A percentile compares a stretch with the other conserved stretches of the same genome.
Evolutionary conservation across 306 rosid species (phyloP).

Genomic region (Prunus davidiana): DNA sequence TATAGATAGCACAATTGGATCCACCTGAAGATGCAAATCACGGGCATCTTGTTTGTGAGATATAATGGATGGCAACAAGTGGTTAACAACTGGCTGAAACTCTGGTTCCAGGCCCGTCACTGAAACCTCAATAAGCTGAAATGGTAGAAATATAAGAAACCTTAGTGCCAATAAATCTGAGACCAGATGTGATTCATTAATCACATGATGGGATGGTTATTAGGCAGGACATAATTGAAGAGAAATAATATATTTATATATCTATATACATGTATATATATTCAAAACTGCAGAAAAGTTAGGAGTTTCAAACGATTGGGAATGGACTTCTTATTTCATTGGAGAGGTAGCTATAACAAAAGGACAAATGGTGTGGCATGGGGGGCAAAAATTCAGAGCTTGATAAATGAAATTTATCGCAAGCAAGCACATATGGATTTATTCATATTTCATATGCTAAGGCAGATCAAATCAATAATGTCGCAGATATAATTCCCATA

Average conservation of each 20-base stretch:
- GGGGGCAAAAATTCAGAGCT: background rate
- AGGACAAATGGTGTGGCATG: background rate
- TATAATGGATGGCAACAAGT: conserved; percentile 71
- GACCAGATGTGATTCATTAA: background rate
- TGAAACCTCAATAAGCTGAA: conserved; percentile 80
- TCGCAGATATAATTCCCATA: conserved; percentile 11
- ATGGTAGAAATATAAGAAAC: conserved; percentile 19
- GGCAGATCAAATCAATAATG: background rate
- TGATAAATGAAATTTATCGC: background rate
- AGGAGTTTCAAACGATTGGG: background rate
- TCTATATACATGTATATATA: background rate
- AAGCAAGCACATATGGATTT: background rate
- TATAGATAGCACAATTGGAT: conserved; percentile 17
- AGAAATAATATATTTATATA: background rate
- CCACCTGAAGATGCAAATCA: conserved; percentile 91
- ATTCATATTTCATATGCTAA: background rate
- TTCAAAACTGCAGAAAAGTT: background rate
- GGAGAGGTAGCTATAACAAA: background rate
- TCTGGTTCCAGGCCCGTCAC: conserved; percentile 88
- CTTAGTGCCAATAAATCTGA: background rate
- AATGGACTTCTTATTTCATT: background rate
- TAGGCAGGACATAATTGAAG: background rate
- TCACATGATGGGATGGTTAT: background rate
- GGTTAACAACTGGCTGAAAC: conserved; percentile 83
- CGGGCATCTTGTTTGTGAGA: conserved; percentile 77